Base-by-base conservation (phyloP, 2,329 filamentous ascomycete species). In the Rugonectria rugulosa region DNA sequence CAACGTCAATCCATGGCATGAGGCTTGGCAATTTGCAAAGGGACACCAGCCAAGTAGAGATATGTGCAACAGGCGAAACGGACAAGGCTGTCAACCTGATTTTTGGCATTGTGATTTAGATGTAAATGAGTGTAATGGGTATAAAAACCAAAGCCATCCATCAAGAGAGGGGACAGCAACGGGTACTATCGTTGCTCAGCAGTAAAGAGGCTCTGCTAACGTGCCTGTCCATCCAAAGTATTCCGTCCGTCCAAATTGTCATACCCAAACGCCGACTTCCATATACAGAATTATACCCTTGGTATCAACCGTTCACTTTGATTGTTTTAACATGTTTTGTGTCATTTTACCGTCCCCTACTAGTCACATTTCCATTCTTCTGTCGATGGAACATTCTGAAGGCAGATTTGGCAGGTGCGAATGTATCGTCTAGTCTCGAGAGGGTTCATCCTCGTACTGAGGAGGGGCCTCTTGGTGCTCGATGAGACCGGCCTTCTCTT, bases 401-500 rank as follows among this genome's bases (percentile, higher is more conserved):
- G n/a, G n/a, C n/a, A n/a, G n/a, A 23, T 29, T 19, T 4, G 19
- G 21, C 9, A 7, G 2, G 15, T 11, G 20, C 24, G n/a, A 21
- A 31, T 24, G 17, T 41, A 32, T 40, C 17, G 29, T 14, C 53
- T 63, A 70, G 44, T 63, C 58, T 41, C 65, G 65, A 32, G 61
- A n/a, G 15, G 63, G 62, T 11, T 63, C 62, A 24, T 69, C 65
- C 32, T 68, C 49, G 54, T 74, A 73, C 37, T 60, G 59, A 26
- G 68, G 70, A 24, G 65, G 68, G 31, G 55, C 42, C n/a, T 71
- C 66, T 49, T 69, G 63, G 36, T 74, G 71, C 15, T 71, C 72
- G 73, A 85, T 79, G 51, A 85, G 71, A 23, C 76, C 75, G 5
- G 74, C 68, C 74, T 85, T 84, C 70, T 84, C 82, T 19, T 81